Percentiles rank a stretch among this genome's conserved stretches.
Conservation (phyloP, 768 basidiomycete species). For the Leccinum ochraceum region DNA sequence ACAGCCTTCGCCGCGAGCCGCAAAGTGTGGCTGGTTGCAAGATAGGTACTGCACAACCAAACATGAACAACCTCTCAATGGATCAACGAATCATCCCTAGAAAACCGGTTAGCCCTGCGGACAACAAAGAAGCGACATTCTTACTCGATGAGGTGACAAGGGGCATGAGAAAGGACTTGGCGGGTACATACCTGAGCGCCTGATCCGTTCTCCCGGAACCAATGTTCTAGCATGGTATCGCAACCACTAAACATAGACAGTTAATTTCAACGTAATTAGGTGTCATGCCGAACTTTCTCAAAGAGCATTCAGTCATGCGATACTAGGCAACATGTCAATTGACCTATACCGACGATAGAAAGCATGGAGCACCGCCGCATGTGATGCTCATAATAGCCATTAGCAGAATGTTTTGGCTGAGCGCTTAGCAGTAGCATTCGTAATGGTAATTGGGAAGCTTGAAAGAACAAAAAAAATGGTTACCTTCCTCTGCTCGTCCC, state of each 20-base stretch:
- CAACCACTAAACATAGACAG: not conserved
- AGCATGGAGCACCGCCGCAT: not conserved
- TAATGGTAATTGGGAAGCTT: not conserved
- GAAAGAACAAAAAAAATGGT: not conserved
- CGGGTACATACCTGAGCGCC: too few relatives aligned
- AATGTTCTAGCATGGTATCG: not conserved
- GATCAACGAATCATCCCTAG: too few relatives aligned
- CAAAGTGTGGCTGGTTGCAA: not conserved
- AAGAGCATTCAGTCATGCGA: not conserved
- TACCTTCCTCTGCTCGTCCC: not conserved
- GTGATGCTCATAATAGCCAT: not conserved
- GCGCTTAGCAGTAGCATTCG: not conserved
- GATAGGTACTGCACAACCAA: not conserved
- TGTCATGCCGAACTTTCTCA: not conserved
- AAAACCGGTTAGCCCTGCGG: not conserved
- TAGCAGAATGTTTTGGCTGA: not conserved
- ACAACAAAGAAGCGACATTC: too few relatives aligned
- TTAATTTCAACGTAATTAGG: not conserved
- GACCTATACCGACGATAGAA: not conserved
- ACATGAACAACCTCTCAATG: not conserved
- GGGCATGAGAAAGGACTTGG: not conserved
- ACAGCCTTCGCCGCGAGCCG: not conserved
- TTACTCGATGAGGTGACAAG: not conserved
- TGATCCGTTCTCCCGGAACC: not conserved
- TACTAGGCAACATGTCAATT: not conserved